Percentiles rank a stretch among this genome's conserved stretches.
phyloP scores from a whole-genome alignment of 1,284 basidiomycete genomes.

The Cutaneotrichosporon sp. region DNA sequence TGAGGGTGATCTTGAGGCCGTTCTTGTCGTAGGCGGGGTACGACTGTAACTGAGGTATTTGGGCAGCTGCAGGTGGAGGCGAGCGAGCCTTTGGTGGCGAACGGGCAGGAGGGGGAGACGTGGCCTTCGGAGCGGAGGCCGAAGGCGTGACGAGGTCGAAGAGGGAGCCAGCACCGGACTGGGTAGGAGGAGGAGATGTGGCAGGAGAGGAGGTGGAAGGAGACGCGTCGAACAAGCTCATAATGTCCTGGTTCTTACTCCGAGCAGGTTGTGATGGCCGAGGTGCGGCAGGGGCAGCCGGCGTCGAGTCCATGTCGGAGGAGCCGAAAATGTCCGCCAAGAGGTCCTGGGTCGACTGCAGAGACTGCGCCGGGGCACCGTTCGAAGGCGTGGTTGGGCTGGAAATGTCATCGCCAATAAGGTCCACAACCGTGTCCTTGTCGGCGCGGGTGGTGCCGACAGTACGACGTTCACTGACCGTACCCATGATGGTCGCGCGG shows the following conservation, averaged over 20 bases:
- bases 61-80: constrained; percentile 33
- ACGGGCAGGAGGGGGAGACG: constrained; percentile 11
- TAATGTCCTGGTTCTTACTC: constrained; percentile 65
- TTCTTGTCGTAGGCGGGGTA: constrained; percentile 91
- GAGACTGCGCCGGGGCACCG: constrained; percentile 37
- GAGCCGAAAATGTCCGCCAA: constrained; percentile 90
- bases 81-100: constrained; percentile 23
- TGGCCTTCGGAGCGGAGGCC: background rate
- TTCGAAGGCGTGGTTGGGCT: constrained; percentile 37
- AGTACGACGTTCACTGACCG: constrained; percentile 84
- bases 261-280: constrained; percentile 56
- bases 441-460: constrained; percentile 78
- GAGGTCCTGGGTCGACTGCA: constrained; percentile 77
- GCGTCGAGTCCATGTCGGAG: constrained; percentile 35
- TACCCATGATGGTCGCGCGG: constrained; percentile 86
- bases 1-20: constrained; percentile 80
- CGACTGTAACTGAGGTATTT: constrained; percentile 57
- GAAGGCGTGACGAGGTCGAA: constrained; percentile 36
- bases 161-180: constrained; percentile 32
- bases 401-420: constrained; percentile 68
- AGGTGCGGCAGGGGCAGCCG: constrained; percentile 49
- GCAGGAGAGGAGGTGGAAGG: constrained; percentile 17
- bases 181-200: constrained; percentile 13
- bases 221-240: constrained; percentile 72
- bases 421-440: constrained; percentile 65